Base-by-base conservation (phyloP, 2,329 filamentous ascomycete genomes). In the Colletotrichum salicis region DNA sequence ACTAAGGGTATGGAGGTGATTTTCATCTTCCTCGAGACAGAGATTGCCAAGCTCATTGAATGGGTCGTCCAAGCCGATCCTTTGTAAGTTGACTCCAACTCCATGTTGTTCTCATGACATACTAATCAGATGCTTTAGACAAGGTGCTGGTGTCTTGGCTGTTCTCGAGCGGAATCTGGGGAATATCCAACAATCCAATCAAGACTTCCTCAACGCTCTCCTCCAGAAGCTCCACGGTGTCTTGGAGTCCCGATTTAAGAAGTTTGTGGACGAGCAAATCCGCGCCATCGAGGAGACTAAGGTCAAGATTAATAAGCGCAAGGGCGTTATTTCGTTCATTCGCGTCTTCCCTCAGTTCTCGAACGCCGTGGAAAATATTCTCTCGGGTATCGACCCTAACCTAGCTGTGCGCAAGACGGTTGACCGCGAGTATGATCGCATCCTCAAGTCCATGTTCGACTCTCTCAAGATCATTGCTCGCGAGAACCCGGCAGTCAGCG, bases 221-320 rank as follows among this genome's bases (percentile, higher is more conserved):
- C 84, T 98, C 3, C 93, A 96, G 76, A 95, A 94, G 78, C 85
- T 97, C 11, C 94, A 96, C 76, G 88, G 90, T 67, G 89, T 89
- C 54, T 86, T 98, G 22, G 90, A 93, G 75, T 88, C 89, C 2
- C 89, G 94, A 3, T 98, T 97, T 84, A 91, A 88, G 73, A 94
- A 94, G 74, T 98, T 98, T 77, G 91, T 98, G 10, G 96, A 98
- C 75, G 94, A 97, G 74, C 96, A 99, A 80, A 93, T 98, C 71
- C 93, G 94, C 31, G 95, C 95, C 5, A 97, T 98, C 74, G 96
- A 98, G 82, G 96, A 98, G 73, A 98, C 95, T 51, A 98, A 98
- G 83, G 96, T 99, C 81, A 98, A 98, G 86, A 95, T 98, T 83
- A 98, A 97, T 86, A 98, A 98, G 86, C 93, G 96, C 76, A 98